Percentiles rank a stretch among this genome's conserved stretches.
phyloP scores from a whole-genome alignment of 1,284 basidiomycete species.

The Cryptococcus sp. region DNA sequence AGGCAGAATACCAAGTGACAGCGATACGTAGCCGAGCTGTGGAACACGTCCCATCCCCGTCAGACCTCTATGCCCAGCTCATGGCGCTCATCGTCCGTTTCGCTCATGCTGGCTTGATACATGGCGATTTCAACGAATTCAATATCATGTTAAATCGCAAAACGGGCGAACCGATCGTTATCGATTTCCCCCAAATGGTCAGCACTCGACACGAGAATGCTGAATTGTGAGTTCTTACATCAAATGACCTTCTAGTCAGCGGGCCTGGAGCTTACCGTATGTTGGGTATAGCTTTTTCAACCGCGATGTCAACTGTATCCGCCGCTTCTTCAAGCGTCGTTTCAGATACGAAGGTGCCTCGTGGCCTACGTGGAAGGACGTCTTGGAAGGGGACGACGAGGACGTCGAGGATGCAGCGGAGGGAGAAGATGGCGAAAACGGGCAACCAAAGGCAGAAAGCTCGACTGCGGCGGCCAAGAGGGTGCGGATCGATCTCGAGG shows the following conservation, averaged over 20 bases:
- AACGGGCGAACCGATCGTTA: conserved; percentile 82
- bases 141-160: conserved; percentile 90
- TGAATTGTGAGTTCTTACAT: conserved; percentile 70
- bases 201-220: conserved; percentile 95
- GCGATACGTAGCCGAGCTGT: conserved; percentile 73
- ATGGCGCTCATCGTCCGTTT: conserved; percentile 97
- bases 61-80: conserved; percentile 83
- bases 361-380: conserved; percentile 79
- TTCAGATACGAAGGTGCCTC: conserved; percentile 90
- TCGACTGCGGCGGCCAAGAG: conserved; percentile 21
- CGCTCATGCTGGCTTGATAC: conserved; percentile 88
- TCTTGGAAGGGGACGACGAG: conserved; percentile 57
- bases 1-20: conserved; percentile 8
- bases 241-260: not conserved
- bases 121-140: conserved; percentile 99
- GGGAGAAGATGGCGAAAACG: conserved; percentile 8
- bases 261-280: not conserved
- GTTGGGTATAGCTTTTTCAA: conserved; percentile 86
- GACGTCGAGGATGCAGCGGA: conserved; percentile 7
- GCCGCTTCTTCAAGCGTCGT: conserved; percentile 86
- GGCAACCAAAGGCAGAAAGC: conserved; percentile 32
- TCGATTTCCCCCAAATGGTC: conserved; percentile 99
- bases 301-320: conserved; percentile 94
- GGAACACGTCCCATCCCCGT: conserved; percentile 75
- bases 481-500: conserved; percentile 81